Evolutionary conservation across 2,329 filamentous ascomycete species (phyloP).

Genomic region (Venturia effusa): DNA sequence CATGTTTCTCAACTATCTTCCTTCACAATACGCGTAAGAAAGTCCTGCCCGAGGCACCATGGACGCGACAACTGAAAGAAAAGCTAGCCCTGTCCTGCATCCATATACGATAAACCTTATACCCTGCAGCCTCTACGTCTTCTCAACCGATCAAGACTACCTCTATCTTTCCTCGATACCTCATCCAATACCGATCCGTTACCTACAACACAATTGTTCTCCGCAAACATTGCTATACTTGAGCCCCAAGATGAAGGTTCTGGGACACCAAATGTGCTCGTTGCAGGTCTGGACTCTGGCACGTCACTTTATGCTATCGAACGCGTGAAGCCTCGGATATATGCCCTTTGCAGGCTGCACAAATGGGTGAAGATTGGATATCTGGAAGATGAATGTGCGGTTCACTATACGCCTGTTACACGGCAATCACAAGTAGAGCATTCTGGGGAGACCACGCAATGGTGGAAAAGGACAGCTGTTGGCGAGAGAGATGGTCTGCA

Average conservation of each 20-base stretch:
- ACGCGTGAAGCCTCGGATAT: conserved; percentile 48
- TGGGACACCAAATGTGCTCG: conserved; percentile 19
- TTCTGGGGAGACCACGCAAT: neutral
- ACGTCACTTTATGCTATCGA: conserved; percentile 76
- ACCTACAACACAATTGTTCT: conserved; percentile 23
- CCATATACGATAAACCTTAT: conserved; percentile 20
- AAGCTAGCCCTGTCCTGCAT: conserved; percentile 19
- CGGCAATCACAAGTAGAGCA: neutral
- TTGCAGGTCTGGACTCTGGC: conserved; percentile 31
- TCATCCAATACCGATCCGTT: conserved; percentile 18
- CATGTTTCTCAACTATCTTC: neutral
- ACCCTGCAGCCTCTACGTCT: conserved; percentile 25
- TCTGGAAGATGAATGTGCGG: neutral
- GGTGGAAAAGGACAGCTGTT: conserved; percentile 3
- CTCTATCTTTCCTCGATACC: conserved; percentile 26
- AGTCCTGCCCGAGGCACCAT: neutral
- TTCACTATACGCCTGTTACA: neutral
- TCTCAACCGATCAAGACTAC: conserved; percentile 25
- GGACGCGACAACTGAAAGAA: neutral
- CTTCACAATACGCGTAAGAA: conserved; percentile 2
- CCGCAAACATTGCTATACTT: conserved; percentile 22
- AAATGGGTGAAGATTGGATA: conserved; percentile 46
- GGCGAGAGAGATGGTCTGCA: neutral
- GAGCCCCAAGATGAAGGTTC: conserved; percentile 16
- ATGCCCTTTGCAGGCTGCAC: conserved; percentile 58